These are phyloP conservation scores for Colletotrichum melonis DNA, from an alignment of 2,329 filamentous ascomycete species.

Conservation along the genomic window DNA sequence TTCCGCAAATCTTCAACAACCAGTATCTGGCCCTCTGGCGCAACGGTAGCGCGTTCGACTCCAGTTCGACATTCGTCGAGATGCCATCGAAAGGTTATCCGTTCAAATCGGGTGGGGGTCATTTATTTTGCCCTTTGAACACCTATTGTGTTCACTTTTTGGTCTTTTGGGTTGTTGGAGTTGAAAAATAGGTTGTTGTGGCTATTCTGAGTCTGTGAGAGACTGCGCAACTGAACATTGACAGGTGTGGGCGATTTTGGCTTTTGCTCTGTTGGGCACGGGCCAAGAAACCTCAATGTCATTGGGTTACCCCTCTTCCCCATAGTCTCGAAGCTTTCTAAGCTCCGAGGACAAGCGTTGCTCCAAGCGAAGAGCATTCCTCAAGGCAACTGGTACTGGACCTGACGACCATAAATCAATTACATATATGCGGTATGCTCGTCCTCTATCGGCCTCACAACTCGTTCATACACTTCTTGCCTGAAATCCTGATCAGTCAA, in stretches of 20 bases:
- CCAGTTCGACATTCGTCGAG: neutral
- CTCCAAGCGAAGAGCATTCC: too few species aligned
- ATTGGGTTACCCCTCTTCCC: too few species aligned
- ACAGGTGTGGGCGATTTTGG: neutral
- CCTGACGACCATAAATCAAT: too few species aligned
- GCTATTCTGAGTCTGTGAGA: neutral
- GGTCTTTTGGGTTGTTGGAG: neutral
- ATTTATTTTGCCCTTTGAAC: neutral
- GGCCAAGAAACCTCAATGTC: too few species aligned
- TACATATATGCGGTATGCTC: neutral
- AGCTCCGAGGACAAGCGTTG: too few species aligned
- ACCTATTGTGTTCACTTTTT: neutral
- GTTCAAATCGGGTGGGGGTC: slow-evolving; percentile 36
- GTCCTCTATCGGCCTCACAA: neutral
- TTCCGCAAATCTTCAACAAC: accelerated
- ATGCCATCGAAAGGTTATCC: slow-evolving; percentile 32
- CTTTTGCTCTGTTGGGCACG: too few species aligned
- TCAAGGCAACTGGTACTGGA: too few species aligned
- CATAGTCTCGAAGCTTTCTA: too few species aligned
- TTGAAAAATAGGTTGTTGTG: neutral
- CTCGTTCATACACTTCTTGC: slow-evolving; percentile 11
- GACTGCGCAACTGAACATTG: too few species aligned
- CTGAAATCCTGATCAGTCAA: slow-evolving; percentile 2
- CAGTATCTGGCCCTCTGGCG: slow-evolving; percentile 20
- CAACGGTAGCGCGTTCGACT: slow-evolving; percentile 36